Percentiles rank a stretch among this genome's conserved stretches.
Evolutionary conservation across 495 filamentous ascomycete genomes (phyloP).

Genomic region (Hyaloscypha hepaticicola): DNA sequence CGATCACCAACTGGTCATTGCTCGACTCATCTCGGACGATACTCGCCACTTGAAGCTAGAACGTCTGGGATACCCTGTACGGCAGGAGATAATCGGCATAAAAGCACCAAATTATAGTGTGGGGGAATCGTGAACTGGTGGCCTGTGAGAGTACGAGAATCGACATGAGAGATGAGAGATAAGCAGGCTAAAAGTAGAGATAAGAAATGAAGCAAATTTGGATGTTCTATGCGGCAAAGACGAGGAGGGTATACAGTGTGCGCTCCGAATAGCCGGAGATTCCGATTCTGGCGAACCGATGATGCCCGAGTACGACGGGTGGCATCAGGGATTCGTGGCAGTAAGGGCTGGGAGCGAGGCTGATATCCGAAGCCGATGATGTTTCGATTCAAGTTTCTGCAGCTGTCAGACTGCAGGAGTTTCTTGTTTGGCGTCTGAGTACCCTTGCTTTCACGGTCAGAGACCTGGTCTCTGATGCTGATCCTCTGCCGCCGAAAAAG

Average conservation of each 20-base stretch:
- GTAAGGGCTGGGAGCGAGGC: not conserved
- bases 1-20: not conserved
- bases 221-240: slow-evolving; percentile 6
- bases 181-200: not conserved
- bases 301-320: not conserved
- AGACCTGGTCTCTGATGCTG: not conserved
- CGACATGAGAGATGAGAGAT: not conserved
- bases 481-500: not conserved
- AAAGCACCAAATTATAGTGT: not conserved
- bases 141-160: not conserved
- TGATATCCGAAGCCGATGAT: not conserved
- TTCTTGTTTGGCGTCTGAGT: not conserved
- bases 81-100: not conserved
- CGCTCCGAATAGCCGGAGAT: not conserved
- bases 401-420: not conserved
- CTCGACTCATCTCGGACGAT: slow-evolving; percentile 3
- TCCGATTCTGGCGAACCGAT: not conserved
- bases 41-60: not conserved
- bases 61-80: not conserved
- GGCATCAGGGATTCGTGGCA: not conserved
- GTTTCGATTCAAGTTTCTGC: not conserved
- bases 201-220: slow-evolving; percentile 4
- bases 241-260: not conserved
- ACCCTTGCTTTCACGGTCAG: not conserved
- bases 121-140: not conserved